phyloP scores from a whole-genome alignment of 83 land plant genomes.

The Larix sibirica region DNA sequence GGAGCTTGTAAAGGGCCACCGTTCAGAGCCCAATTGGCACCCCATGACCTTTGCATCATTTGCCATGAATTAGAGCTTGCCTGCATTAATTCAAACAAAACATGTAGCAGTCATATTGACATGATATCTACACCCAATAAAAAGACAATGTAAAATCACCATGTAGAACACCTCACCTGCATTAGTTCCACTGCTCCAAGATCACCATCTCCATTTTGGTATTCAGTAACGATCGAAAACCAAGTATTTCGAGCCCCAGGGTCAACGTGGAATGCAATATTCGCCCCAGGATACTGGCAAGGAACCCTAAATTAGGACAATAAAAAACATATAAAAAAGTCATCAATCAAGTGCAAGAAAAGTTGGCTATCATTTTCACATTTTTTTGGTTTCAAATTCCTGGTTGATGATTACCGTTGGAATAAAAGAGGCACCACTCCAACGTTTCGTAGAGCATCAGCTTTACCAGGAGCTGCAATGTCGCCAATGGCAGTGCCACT shows the following conservation, averaged over 20 bases:
- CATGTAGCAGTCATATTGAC: too few relatives aligned
- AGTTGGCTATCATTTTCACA: too few relatives aligned
- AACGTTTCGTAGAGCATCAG: slow-evolving; percentile 18
- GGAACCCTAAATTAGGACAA: slow-evolving; percentile 15
- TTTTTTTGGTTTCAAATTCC: too few relatives aligned
- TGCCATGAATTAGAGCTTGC: slow-evolving; percentile 19
- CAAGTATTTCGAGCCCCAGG: slow-evolving; percentile 28
- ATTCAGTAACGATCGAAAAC: slow-evolving; percentile 29
- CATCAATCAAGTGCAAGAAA: background rate
- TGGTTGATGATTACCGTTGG: slow-evolving; percentile 13
- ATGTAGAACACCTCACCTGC: slow-evolving; percentile 13
- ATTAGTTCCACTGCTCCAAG: slow-evolving; percentile 24
- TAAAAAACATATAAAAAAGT: background rate
- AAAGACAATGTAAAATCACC: too few relatives aligned
- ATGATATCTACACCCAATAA: too few relatives aligned
- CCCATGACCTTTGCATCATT: slow-evolving; percentile 33
- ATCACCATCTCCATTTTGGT: slow-evolving; percentile 40
- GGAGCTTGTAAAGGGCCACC: slow-evolving; percentile 26
- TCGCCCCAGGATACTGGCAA: slow-evolving; percentile 28
- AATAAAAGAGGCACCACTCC: slow-evolving; percentile 34
- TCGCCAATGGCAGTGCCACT: slow-evolving; percentile 45
- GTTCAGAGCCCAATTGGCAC: slow-evolving; percentile 28
- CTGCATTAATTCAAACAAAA: background rate
- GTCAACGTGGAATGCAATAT: slow-evolving; percentile 29
- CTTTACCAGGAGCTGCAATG: slow-evolving; percentile 35